Conservation (phyloP, 495 filamentous ascomycete genomes). For the Parmelia sp. region DNA sequence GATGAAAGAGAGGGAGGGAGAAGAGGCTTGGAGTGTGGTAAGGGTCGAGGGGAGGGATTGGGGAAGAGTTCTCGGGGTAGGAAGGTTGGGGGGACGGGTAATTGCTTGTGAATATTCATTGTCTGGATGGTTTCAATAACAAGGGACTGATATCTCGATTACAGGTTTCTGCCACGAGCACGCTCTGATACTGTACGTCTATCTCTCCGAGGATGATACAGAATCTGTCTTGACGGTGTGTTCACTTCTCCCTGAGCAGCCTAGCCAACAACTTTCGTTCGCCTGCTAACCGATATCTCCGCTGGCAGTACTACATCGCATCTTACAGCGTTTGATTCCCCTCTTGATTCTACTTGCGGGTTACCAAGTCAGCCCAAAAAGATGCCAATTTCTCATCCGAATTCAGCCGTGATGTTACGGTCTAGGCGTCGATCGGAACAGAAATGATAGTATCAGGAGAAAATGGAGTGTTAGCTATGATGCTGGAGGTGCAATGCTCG, state of each 20-base stretch:
- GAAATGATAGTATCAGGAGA: too few relatives aligned
- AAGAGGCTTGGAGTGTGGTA: constrained; percentile 71
- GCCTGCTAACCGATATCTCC: background rate
- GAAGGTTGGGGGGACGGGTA: constrained; percentile 75
- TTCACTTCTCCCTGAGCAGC: background rate
- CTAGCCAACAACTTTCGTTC: background rate
- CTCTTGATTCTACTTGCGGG: background rate
- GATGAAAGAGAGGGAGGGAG: constrained; percentile 56
- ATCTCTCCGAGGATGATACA: constrained; percentile 64
- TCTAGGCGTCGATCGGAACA: too few relatives aligned
- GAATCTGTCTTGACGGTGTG: constrained; percentile 70
- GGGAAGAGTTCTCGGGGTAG: constrained; percentile 78
- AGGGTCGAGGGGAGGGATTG: constrained; percentile 56
- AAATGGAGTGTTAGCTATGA: too few relatives aligned
- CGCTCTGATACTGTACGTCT: constrained; percentile 88
- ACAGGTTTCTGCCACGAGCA: constrained; percentile 64
- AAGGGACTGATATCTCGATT: background rate
- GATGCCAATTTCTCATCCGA: too few relatives aligned
- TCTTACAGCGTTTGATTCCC: constrained; percentile 37
- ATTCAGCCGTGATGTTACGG: too few relatives aligned
- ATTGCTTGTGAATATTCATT: constrained; percentile 51
- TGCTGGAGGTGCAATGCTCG: too few relatives aligned
- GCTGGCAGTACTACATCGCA: constrained; percentile 55
- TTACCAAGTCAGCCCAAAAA: background rate
- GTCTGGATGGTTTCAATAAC: background rate